These are phyloP conservation scores for Salix suchowensis DNA, from an alignment of 345 rosid species.

Conservation along the genomic window DNA sequence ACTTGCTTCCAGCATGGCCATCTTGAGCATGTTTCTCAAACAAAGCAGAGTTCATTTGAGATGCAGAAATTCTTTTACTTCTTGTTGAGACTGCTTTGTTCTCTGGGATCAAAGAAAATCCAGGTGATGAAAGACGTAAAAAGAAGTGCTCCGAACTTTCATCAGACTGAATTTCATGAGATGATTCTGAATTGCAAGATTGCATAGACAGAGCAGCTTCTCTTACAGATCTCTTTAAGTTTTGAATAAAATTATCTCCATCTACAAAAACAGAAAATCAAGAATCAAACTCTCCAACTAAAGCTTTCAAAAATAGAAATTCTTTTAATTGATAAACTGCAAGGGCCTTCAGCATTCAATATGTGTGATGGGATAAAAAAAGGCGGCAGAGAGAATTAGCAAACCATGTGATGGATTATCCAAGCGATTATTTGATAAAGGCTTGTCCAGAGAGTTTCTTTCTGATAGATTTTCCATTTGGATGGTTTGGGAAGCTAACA, in stretches of 20 bases:
- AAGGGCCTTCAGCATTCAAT: background rate
- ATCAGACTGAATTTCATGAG: constrained; percentile 63
- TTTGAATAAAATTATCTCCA: constrained; percentile 53
- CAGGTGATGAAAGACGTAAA: constrained; percentile 60
- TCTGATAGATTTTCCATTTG: constrained; percentile 60
- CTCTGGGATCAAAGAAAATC: constrained; percentile 54
- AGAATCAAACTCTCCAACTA: constrained; percentile 10
- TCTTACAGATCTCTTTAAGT: constrained; percentile 86
- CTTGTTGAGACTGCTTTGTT: constrained; percentile 41
- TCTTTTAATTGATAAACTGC: constrained; percentile 2
- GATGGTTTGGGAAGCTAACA: constrained; percentile 47
- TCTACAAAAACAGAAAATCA: constrained; percentile 48
- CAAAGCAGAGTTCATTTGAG: constrained; percentile 47
- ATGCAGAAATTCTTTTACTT: constrained; percentile 48
- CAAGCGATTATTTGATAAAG: constrained; percentile 37
- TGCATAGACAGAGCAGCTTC: constrained; percentile 74
- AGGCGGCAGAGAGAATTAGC: constrained; percentile 12
- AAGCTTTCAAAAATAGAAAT: constrained; percentile 8
- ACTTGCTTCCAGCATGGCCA: constrained; percentile 47
- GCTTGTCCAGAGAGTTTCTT: constrained; percentile 51
- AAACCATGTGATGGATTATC: constrained; percentile 65
- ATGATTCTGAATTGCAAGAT: constrained; percentile 60
- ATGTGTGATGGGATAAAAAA: background rate
- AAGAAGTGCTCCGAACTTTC: constrained; percentile 84
- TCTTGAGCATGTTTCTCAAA: constrained; percentile 40